Conservation (phyloP, 2,329 filamentous ascomycete genomes). For the Cylindrodendrum hubeiense region DNA sequence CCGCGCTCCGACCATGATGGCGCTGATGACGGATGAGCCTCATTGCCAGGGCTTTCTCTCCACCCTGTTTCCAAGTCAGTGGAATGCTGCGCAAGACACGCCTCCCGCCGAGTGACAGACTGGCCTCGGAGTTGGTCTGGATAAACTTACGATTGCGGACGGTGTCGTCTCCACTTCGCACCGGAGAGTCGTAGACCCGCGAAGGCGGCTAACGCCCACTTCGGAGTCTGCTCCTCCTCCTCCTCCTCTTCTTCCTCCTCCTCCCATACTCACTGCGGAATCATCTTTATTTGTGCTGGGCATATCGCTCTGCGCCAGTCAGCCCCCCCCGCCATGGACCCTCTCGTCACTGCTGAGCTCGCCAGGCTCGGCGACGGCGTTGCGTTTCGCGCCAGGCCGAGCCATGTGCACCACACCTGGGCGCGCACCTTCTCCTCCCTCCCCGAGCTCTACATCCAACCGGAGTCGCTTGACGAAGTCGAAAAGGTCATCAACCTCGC, state of each 20-base stretch:
- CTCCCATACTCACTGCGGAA: neutral
- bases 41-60: neutral
- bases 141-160: conserved; percentile 20
- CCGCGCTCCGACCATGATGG: conserved; percentile 9
- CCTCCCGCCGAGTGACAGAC: neutral
- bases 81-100: conserved; percentile 1
- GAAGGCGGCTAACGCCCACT: conserved; percentile 24
- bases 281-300: neutral
- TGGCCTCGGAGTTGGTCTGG: conserved; percentile 5
- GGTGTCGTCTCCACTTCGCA: conserved; percentile 11
- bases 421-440: conserved; percentile 90
- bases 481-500: conserved; percentile 87
- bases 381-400: conserved; percentile 80
- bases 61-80: neutral
- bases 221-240: conserved; percentile 8
- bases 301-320: neutral
- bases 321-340: conserved; percentile 50
- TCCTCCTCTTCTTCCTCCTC: conserved; percentile 19
- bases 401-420: conserved; percentile 91
- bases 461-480: conserved; percentile 82
- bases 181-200: neutral
- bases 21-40: neutral
- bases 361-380: conserved; percentile 55
- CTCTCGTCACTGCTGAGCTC: conserved; percentile 51
- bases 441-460: conserved; percentile 92